Conservation (phyloP, 2,329 filamentous ascomycete species). For the Cercospora janseana region DNA sequence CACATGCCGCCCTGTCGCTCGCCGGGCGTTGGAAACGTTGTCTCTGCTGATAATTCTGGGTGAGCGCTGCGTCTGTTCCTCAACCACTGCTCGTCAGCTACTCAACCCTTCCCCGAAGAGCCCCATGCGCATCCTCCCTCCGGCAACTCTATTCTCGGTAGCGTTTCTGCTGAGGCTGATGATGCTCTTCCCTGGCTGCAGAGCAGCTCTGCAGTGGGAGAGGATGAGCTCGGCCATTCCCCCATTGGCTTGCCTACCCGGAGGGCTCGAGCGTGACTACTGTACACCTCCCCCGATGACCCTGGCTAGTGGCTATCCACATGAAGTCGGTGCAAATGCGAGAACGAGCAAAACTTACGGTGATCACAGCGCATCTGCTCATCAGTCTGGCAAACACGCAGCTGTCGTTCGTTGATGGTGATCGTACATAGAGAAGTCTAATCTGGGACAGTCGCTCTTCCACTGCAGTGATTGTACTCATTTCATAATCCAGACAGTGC, state of each 20-base stretch:
- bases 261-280: background rate
- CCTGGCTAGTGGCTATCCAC: constrained; percentile 1
- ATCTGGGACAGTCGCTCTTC: constrained; percentile 5
- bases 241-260: constrained; percentile 4
- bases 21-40: too few relatives aligned
- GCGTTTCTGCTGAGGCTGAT: constrained; percentile 1
- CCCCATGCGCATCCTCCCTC: background rate
- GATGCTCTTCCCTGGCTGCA: background rate
- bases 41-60: background rate
- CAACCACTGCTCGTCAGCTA: background rate
- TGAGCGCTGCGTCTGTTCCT: background rate
- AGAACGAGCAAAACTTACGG: background rate
- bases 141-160: background rate
- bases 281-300: background rate
- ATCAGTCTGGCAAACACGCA: background rate
- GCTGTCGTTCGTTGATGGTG: constrained; percentile 18
- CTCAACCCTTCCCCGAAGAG: background rate
- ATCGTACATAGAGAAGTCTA: constrained; percentile 18
- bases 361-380: background rate
- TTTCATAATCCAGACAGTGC: constrained; percentile 14
- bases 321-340: constrained; percentile 1
- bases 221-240: background rate
- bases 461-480: background rate
- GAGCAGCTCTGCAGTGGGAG: background rate
- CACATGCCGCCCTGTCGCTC: too few relatives aligned